Evolutionary conservation across 108 stramenopile genomes (phyloP).

Genomic region (Stephanodiscus triporus): DNA sequence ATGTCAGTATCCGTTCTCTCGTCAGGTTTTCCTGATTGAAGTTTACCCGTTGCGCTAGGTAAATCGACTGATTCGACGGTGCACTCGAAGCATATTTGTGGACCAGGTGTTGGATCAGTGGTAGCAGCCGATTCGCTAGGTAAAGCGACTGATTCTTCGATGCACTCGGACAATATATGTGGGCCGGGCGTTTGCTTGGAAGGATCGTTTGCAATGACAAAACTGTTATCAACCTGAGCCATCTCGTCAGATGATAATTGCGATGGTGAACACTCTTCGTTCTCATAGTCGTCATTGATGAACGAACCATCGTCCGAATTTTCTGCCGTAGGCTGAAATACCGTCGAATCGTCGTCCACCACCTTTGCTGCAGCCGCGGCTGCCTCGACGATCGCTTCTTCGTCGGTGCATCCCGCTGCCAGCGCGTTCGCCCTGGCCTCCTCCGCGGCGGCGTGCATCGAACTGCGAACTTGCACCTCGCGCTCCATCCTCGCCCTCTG

Average conservation of each 20-base stretch:
- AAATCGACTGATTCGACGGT: no score
- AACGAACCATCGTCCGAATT: conserved; percentile 29
- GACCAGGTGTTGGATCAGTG: no score
- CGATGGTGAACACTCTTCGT: not conserved
- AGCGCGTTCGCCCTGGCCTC: conserved; percentile 40
- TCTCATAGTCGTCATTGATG: not conserved
- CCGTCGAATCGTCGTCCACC: conserved; percentile 33
- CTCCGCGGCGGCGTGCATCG: conserved; percentile 42
- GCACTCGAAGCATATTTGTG: no score
- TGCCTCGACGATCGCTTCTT: conserved; percentile 42
- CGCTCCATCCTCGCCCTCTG: conserved; percentile 20
- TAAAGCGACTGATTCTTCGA: no score
- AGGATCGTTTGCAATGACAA: not conserved
- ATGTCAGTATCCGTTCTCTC: no score
- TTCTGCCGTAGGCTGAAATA: conserved; percentile 9
- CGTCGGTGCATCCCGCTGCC: conserved; percentile 28
- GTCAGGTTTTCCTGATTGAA: no score
- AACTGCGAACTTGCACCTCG: conserved; percentile 11
- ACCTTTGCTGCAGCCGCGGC: conserved; percentile 42
- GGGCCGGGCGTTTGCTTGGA: no score
- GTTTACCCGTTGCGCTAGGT: no score
- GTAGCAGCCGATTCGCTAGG: no score
- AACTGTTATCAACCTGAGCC: not conserved
- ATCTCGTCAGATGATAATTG: not conserved
- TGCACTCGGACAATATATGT: no score